phyloP scores from a whole-genome alignment of 805 yeast species.

The Wickerhamiella azymoides region DNA sequence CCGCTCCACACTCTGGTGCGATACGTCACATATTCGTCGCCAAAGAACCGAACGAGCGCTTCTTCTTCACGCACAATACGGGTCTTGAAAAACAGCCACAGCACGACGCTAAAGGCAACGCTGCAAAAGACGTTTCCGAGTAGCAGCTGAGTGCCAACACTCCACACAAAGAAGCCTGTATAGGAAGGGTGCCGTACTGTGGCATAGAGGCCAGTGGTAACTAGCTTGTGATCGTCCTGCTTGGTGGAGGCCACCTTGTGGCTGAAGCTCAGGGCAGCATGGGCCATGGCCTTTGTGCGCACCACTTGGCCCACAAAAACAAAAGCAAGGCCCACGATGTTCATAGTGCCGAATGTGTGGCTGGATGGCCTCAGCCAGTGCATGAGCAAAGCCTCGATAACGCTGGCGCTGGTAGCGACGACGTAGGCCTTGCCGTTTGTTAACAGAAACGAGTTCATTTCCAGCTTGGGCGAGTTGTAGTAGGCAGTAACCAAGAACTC shows the following conservation, averaged over 20 bases:
- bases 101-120: conserved; percentile 37
- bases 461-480: conserved; percentile 52
- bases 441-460: conserved; percentile 54
- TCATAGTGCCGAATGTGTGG: conserved; percentile 13
- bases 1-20: conserved; percentile 35
- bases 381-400: conserved; percentile 38
- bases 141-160: conserved; percentile 66
- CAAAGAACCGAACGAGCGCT: conserved; percentile 54
- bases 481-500: conserved; percentile 73
- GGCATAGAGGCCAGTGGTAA: conserved; percentile 61
- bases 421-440: conserved; percentile 49
- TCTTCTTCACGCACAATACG: conserved; percentile 62
- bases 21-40: conserved; percentile 46
- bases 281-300: conserved; percentile 70
- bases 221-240: conserved; percentile 44
- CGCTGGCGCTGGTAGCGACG: conserved; percentile 42
- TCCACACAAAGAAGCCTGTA: conserved; percentile 88
- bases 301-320: conserved; percentile 48
- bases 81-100: conserved; percentile 53
- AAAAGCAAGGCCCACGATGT: conserved; percentile 35
- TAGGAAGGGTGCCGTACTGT: conserved; percentile 77
- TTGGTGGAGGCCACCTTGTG: conserved; percentile 54
- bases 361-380: conserved; percentile 16
- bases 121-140: conserved; percentile 53
- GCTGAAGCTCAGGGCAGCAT: conserved; percentile 76